Base-by-base conservation (phyloP, 768 basidiomycete genomes). In the Mycena epipterygia region DNA sequence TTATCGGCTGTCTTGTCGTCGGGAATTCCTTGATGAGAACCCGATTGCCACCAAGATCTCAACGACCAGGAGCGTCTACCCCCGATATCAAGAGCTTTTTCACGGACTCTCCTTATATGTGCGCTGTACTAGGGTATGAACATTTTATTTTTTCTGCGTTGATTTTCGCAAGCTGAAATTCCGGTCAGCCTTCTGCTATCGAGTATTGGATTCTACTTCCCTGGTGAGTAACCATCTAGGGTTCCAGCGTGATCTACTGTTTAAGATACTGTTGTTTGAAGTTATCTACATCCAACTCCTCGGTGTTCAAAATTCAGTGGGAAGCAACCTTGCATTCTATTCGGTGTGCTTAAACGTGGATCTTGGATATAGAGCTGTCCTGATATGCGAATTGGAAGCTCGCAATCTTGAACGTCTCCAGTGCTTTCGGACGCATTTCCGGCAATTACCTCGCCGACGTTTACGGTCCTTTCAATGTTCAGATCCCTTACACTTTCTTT, bases 401-500 rank as follows among this genome's bases (percentile, higher is more conserved):
- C 37, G 79, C 84, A 14, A 78, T 84, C 41, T 39, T 84, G 49
- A 83, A 83, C 51, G 75, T 78, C 11, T 76, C 79, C 13, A 77
- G 81, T 19, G 74, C 81, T 14, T 66, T 84, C 44, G 83, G 82
- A 51, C 81, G 84, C 14, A 73, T 83, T 21, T 75, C 74, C 12
- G 78, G 79, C n/a, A 84, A 81, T 25, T 74, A 79, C 63, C 70
- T 81, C 8, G 83, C 82, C 33, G 84, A 84, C 53, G 70, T 68
- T 5, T 76, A 79, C 53, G 84, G 83, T 25, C 74, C 80, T 32
- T 85, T 81, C 81, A 85, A 83, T 60, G 64, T 83, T 11, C 77
- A 84, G 53, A 61, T 84, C 14, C 79, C 82, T 0, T 75, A 74
- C 35, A 83, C 81, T 23, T 63, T 83, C 11, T 56, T 79, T 37